These are phyloP conservation scores for Boletus coccyginus DNA, from an alignment of 768 basidiomycete species.

Conservation along the genomic window DNA sequence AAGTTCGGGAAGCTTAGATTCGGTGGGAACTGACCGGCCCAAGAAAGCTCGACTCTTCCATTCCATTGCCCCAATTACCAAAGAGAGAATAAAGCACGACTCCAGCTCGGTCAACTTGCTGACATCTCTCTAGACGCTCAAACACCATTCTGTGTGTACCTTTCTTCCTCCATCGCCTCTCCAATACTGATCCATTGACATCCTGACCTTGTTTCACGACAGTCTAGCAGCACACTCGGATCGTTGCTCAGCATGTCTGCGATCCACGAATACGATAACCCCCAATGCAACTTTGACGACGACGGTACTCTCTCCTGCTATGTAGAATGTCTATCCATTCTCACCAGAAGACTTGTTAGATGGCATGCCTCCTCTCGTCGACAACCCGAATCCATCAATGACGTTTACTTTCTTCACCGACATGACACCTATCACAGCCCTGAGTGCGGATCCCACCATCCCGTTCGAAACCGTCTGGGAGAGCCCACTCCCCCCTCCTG, in stretches of 20 bases:
- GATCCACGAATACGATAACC: constrained; percentile 27
- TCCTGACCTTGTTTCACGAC: constrained; percentile 3
- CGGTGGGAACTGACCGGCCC: constrained; percentile 30
- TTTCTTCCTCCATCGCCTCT: constrained; percentile 6
- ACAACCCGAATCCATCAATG: constrained; percentile 50
- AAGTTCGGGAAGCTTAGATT: constrained; percentile 14
- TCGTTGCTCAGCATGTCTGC: constrained; percentile 22
- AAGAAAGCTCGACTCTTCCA: constrained; percentile 28
- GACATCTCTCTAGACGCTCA: constrained; percentile 24
- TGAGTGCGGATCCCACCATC: constrained; percentile 33
- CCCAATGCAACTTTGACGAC: constrained; percentile 32
- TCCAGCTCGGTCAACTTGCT: constrained; percentile 23
- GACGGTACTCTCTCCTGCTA: constrained; percentile 29
- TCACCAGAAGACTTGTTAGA: constrained; percentile 31
- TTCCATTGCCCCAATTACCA: constrained; percentile 33
- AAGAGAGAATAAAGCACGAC: constrained; percentile 35
- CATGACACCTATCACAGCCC: constrained; percentile 54
- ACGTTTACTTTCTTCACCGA: constrained; percentile 64
- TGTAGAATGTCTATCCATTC: background rate
- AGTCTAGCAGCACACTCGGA: background rate
- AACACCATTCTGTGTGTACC: constrained; percentile 24
- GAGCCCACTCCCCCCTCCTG: constrained; percentile 14
- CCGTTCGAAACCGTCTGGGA: constrained; percentile 35
- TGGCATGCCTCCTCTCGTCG: constrained; percentile 51
- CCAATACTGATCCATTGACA: constrained; percentile 9